Evolutionary conservation across 148 eudicot species (phyloP), one percentile per base, ranked within the genome.

Genomic region (Arctostaphylos glauca): DNA sequence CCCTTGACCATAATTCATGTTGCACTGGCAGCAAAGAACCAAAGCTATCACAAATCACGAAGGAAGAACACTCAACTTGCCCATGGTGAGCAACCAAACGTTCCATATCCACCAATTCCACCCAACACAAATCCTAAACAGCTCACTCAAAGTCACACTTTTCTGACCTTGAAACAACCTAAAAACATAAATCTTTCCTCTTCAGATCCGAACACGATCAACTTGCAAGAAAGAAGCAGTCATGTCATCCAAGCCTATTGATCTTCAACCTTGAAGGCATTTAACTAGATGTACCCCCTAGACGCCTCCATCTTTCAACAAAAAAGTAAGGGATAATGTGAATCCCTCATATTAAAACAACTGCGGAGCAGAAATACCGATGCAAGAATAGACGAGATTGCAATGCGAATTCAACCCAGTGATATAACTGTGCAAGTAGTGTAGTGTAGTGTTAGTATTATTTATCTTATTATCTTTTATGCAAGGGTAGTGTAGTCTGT

Each of bases 41-140:
- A 31, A 60, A 0, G 4, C 67, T 4, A 66, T 66, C 44, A 25
- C 44, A 66, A 66, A 7, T 25, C 16, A 66, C 10, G 71, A 66
- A 66, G 71, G 71, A 66, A 66, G 71, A 66, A 66, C 71, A 25
- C 15, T 43, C 71, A 66, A 43, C 71, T 25, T 25, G 71, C 71
- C 71, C 71, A 66, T 1, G 71, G 44, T 66, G 16, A 66, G 71
- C 25, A 13, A 41, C 71, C 31, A 25, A 66, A 66, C 6, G 14
- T 66, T 66, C 38, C 7, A 5, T 66, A 66, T 25, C 71, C 43
- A 66, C 71, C 71, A 31, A 31, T 31, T 31, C 38, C 38, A 31
- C 38, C 5, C 5, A 64, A 64, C 68, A 21, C 38, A 64, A 23
- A 64, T 64, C 68, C 41, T 64, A 64, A 9, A 64, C 38, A 31